Evolutionary conservation across 2,329 filamentous ascomycete genomes (phyloP), one percentile per base, ranked within the genome.

Genomic region (Arthroderma sp.): DNA sequence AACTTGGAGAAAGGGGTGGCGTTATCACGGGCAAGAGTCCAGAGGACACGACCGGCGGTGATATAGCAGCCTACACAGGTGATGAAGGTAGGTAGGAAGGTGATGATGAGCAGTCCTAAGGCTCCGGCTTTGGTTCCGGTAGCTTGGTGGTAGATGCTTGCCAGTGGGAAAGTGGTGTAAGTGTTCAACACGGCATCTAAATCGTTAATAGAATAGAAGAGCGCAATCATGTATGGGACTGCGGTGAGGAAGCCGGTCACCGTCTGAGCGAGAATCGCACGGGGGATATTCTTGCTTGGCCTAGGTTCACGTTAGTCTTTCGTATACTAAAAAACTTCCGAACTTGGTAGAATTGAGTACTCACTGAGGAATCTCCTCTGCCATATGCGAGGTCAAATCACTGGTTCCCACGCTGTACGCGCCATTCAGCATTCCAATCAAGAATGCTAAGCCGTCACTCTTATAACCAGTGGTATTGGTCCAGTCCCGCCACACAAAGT

Each of bases 401-500:
- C 83, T 80, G 1, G 81, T 80, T 5, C 84, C 85, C 9, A 87
- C 80, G 47, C 81, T 79, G 66, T 81, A 88, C 2, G 84, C 84
- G 9, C 83, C 85, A 63, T 88, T 88, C 23, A 86, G 73, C 67
- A 86, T 83, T 17, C 83, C 83, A 0, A 80, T 72, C 25, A 85
- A 71, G 61, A 86, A 86, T 1, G 82, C 81, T n/a, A 86, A 79
- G 15, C 81, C 81, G 47, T 80, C 73, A 55, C 73, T 77, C 1
- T 65, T 60, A 58, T 70, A 72, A 23, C 73, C 63, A 51, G 73
- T 73, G 53, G 72, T 63, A 63, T 72, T 79, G 69, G 80, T 55
- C 81, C 81, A 64, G 71, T 81, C 63, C 68, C 64, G 68, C 80
- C 80, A 84, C 7, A 84, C 79, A 31, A 78, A 79, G 28, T 74